A percentile compares a stretch with the other conserved stretches of the same genome.
phyloP scores from a whole-genome alignment of 2,329 filamentous ascomycete genomes.

The Paraphoma sp. region DNA sequence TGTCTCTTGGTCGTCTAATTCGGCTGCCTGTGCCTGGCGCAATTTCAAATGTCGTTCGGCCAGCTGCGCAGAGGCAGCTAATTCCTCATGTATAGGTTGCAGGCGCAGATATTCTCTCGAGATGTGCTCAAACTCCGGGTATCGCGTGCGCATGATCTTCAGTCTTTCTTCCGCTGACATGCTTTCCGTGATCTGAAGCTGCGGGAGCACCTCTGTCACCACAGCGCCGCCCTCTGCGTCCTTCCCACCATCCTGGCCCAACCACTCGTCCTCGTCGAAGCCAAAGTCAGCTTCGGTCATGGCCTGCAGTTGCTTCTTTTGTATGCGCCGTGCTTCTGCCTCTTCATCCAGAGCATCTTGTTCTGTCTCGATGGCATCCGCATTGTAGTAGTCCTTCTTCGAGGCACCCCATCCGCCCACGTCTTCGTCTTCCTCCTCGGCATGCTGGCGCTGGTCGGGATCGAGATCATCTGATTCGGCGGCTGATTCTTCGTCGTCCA shows the following conservation, averaged over 20 bases:
- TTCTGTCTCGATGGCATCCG: slow-evolving; percentile 75
- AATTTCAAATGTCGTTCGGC: slow-evolving; percentile 55
- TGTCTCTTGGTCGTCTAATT: slow-evolving; percentile 14
- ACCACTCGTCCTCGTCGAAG: slow-evolving; percentile 90
- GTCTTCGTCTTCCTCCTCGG: slow-evolving; percentile 64
- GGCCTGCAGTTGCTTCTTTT: slow-evolving; percentile 86
- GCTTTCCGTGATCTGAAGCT: slow-evolving; percentile 79
- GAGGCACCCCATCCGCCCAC: slow-evolving; percentile 84
- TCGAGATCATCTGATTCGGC: slow-evolving; percentile 41
- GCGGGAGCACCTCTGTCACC: slow-evolving; percentile 86
- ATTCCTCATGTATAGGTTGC: slow-evolving; percentile 65
- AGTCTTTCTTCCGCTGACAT: slow-evolving; percentile 78
- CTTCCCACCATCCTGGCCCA: slow-evolving; percentile 58
- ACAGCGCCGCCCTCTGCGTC: slow-evolving; percentile 59
- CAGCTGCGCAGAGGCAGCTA: slow-evolving; percentile 65
- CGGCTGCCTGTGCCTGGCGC: slow-evolving; percentile 30
- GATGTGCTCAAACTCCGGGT: slow-evolving; percentile 90
- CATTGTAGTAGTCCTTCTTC: slow-evolving; percentile 91
- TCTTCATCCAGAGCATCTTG: slow-evolving; percentile 88
- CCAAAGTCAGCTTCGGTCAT: slow-evolving; percentile 94
- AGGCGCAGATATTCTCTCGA: slow-evolving; percentile 80
- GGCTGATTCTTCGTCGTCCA: slow-evolving; percentile 48
- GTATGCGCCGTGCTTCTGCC: slow-evolving; percentile 82
- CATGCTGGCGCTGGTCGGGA: slow-evolving; percentile 41
- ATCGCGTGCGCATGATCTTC: slow-evolving; percentile 77